These are phyloP conservation scores for Cercospora sp. DNA, from an alignment of 2,329 filamentous ascomycete genomes.

Conservation along the genomic window DNA sequence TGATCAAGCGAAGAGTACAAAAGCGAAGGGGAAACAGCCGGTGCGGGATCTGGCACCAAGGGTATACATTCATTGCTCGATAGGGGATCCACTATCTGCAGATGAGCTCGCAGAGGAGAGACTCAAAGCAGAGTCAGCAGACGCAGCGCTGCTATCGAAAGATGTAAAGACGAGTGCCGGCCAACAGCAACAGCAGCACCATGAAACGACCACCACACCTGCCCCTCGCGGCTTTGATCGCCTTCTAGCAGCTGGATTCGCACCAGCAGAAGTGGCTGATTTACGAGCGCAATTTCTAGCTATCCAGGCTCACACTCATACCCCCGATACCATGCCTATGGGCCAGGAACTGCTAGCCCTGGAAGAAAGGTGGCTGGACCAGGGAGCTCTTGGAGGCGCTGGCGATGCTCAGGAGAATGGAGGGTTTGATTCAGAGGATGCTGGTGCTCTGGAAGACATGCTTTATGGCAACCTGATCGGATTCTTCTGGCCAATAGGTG, in stretches of 20 bases:
- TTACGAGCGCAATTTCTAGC: conserved; percentile 86
- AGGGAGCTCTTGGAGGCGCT: conserved; percentile 35
- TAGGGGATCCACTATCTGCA: conserved; percentile 70
- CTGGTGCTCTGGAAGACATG: conserved; percentile 76
- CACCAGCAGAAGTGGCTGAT: conserved; percentile 75
- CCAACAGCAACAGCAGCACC: conserved; percentile 1
- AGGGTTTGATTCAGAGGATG: conserved; percentile 56
- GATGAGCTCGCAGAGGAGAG: conserved; percentile 69
- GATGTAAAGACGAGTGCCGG: conserved; percentile 35
- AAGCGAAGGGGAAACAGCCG: conserved; percentile 67
- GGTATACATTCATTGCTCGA: conserved; percentile 91
- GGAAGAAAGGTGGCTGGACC: conserved; percentile 89
- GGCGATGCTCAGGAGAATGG: conserved; percentile 44
- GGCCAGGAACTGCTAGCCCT: conserved; percentile 72
- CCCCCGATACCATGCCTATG: conserved; percentile 84
- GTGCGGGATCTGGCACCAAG: conserved; percentile 54
- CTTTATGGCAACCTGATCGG: conserved; percentile 86
- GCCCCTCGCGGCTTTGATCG: conserved; percentile 84
- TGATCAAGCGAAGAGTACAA: conserved; percentile 38
- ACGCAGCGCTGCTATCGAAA: conserved; percentile 40
- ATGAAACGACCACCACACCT: conserved; percentile 49
- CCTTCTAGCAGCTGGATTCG: conserved; percentile 78
- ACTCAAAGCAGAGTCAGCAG: conserved; percentile 40
- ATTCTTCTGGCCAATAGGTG: conserved; percentile 92
- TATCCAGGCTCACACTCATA: conserved; percentile 78